Percentiles rank a stretch among this genome's conserved stretches.
Conservation (phyloP, 495 filamentous ascomycete species). For the Neurospora sp. region DNA sequence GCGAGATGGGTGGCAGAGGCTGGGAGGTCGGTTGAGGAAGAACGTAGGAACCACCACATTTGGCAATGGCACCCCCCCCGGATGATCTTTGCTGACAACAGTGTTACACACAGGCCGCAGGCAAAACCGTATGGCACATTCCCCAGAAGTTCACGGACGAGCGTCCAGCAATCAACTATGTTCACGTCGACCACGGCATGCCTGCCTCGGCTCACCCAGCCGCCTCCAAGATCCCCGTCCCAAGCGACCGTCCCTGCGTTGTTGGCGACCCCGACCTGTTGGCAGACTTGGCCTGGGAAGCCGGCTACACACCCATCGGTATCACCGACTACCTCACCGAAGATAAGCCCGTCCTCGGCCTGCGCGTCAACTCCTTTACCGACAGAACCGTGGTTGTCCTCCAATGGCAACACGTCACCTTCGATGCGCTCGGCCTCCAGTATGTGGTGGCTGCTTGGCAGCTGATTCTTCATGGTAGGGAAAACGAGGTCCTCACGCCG, state of each 20-base stretch:
- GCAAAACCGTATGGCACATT: constrained; percentile 34
- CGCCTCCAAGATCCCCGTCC: constrained; percentile 19
- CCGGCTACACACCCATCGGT: constrained; percentile 12
- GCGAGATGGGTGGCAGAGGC: constrained; percentile 28
- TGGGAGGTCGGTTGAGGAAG: constrained; percentile 30
- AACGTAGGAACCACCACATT: constrained; percentile 16
- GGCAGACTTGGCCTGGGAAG: constrained; percentile 12
- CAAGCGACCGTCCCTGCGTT: constrained; percentile 10
- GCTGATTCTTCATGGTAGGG: constrained; percentile 12
- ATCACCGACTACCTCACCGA: constrained; percentile 16
- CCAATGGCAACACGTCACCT: constrained; percentile 22
- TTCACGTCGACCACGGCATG: constrained; percentile 16
- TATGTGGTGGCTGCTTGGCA: constrained; percentile 17
- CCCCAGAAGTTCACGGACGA: constrained; percentile 23
- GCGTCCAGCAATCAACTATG: constrained; percentile 25
- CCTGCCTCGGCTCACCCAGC: constrained; percentile 21
- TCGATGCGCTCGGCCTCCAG: constrained; percentile 18
- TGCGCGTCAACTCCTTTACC: constrained; percentile 21
- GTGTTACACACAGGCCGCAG: constrained; percentile 11
- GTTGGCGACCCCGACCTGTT: constrained; percentile 17
- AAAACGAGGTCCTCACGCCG: constrained; percentile 11
- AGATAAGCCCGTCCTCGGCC: constrained; percentile 14
- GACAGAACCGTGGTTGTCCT: constrained; percentile 23
- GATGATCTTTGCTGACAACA: neutral
- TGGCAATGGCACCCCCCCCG: neutral